Percentiles rank a stretch among this genome's conserved stretches.
Evolutionary conservation across 2,329 filamentous ascomycete genomes (phyloP).

Genomic region (Didymella segeticola): DNA sequence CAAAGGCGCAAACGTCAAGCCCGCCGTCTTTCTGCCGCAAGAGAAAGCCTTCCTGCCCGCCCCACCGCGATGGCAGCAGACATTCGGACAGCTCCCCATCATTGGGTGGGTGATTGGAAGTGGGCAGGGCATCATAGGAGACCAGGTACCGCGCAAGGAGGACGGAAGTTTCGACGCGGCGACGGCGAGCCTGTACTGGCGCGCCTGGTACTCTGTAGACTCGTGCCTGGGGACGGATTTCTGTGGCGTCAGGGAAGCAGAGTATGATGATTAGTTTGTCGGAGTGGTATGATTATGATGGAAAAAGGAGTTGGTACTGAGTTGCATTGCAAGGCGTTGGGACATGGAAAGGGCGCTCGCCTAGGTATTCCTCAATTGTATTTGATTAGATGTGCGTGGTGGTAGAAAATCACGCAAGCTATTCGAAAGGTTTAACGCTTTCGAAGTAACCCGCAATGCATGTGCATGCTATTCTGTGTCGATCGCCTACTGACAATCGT

Average conservation of each 20-base stretch:
- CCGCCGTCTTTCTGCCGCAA: constrained; percentile 51
- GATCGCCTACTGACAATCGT: too few species aligned
- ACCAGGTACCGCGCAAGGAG: constrained; percentile 75
- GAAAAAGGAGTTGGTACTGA: constrained; percentile 4
- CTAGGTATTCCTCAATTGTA: background rate
- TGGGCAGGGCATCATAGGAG: constrained; percentile 70
- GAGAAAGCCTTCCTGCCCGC: constrained; percentile 57
- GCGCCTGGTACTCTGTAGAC: constrained; percentile 65
- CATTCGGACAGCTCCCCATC: constrained; percentile 57
- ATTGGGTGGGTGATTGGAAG: constrained; percentile 53
- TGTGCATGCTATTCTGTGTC: constrained; percentile 4
- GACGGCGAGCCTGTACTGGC: constrained; percentile 66
- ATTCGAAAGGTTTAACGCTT: background rate
- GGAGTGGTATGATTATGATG: constrained; percentile 2
- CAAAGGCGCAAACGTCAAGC: constrained; percentile 46
- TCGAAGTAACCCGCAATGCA: background rate
- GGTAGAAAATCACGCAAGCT: background rate
- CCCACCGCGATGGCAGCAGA: constrained; percentile 50
- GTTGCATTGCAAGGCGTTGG: constrained; percentile 24
- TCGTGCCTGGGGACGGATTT: constrained; percentile 64
- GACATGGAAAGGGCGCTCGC: background rate
- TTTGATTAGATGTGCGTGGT: background rate
- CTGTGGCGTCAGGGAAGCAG: constrained; percentile 64
- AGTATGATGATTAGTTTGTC: constrained; percentile 45
- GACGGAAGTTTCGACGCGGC: constrained; percentile 80